Base-by-base conservation (phyloP, 306 rosid species). In the Erythrophleum fordii region DNA sequence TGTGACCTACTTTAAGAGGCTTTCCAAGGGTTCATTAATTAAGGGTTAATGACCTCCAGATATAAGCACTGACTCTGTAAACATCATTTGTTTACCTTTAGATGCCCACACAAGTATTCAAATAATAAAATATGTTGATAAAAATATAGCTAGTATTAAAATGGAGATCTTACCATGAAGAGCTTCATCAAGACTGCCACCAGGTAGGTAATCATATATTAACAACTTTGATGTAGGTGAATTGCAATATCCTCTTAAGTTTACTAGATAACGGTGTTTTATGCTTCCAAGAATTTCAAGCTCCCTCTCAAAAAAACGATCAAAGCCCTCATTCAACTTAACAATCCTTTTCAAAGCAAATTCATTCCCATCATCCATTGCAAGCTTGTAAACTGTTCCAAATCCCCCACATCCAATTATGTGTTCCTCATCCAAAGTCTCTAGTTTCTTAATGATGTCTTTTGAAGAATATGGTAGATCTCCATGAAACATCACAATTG, bases 201-300 rank as follows among this genome's bases (percentile, higher is more conserved):
- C 97, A 58, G 99, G 68, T 61, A 92, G 91, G 86, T 86, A 96
- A 83, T 96, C 99, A 83, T 96, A 96, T 83, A 96, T 93, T 79
- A 96, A 91, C 85, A 90, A 88, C 87, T 96, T 96, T 73, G 98
- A 93, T 37, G 98, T 87, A 41, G 99, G 98, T 81, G 99, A 96
- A 82, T 96, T 96, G 89, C 98, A 96, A 86, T 96, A 96, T 18
- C 99, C 99, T 77, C 97, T 89, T 83, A 96, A 90, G 83, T 96
- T 96, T 80, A 96, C 99, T n/a, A 96, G 91, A 88, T 90, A 92
- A 52, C 97, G 95, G 72, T 96, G 98, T 69, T 96, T 96, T 81
- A 96, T 89, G 88, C 99, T 92, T 81, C 99, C 99, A 83, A 96
- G 98, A 86, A 96, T 96, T 82, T 90, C 92, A 81, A 96, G 98